Conservation (phyloP, 2,329 filamentous ascomycete genomes). For the Corniculantispora saksenae region DNA sequence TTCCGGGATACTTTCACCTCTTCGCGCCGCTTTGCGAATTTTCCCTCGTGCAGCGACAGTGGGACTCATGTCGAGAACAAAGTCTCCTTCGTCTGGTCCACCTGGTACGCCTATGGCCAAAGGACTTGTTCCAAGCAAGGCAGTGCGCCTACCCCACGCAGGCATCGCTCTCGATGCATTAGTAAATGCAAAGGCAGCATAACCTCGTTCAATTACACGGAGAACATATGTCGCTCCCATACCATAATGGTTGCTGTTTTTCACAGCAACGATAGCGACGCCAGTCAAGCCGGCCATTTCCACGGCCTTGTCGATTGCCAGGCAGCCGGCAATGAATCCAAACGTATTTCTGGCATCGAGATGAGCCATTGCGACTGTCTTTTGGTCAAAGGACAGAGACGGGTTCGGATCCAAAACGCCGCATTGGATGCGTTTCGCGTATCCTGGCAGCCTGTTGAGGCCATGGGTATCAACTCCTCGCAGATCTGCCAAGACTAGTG, state of each 20-base stretch:
- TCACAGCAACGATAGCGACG: constrained; percentile 27
- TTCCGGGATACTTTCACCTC: constrained; percentile 61
- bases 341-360: constrained; percentile 32
- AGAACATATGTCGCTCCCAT: no score
- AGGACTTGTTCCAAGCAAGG: constrained; percentile 33
- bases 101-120: constrained; percentile 59
- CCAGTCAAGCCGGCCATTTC: constrained; percentile 22
- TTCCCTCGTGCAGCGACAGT: constrained; percentile 63
- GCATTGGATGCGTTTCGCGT: constrained; percentile 27
- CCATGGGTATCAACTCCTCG: constrained; percentile 31
- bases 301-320: constrained; percentile 26
- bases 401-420: constrained; percentile 26
- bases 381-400: constrained; percentile 22
- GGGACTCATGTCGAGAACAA: constrained; percentile 65
- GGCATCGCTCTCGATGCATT: constrained; percentile 35
- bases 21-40: constrained; percentile 61
- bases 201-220: constrained; percentile 19
- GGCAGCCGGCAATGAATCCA: constrained; percentile 30
- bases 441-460: constrained; percentile 27
- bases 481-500: constrained; percentile 28
- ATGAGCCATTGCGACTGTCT: constrained; percentile 30
- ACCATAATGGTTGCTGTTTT: no score
- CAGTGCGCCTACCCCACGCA: constrained; percentile 33
- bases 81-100: constrained; percentile 44
- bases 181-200: constrained; percentile 34